Base-by-base conservation (phyloP, 2,329 filamentous ascomycete species). In the Diplocarpon mali region DNA sequence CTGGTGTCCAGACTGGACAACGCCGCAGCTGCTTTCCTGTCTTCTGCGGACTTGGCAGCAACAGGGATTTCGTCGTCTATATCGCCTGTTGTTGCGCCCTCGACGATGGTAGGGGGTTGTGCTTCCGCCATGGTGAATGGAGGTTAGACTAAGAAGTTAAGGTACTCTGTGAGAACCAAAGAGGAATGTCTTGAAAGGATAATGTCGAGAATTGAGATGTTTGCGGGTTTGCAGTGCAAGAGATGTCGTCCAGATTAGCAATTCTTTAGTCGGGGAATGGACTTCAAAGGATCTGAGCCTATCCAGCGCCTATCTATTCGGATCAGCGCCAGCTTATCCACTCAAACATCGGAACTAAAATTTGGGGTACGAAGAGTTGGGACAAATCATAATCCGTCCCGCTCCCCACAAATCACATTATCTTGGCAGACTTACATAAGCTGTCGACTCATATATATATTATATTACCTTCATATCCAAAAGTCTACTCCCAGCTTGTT, bases 11-110 rank as follows among this genome's bases (percentile, higher is more conserved):
- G 78, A 49, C 73, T 75, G 38, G 80, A 82, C 48, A 88, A 75
- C 27, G 83, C 84, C 6, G 79, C 80, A 34, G 81, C 81, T 37
- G 83, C 81, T 65, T 86, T 86, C 64, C 82, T 79, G 66, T 86
- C 83, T 64, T 87, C 83, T 59, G 83, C 82, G 35, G 75, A 77
- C 64, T 80, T 83, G 58, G 73, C 72, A 45, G 67, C 64, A 14
- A 55, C 50, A 11, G 58, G 64, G 53, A 70, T 64, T 55, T 77
- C 74, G 49, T 78, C 75, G 46, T 79, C 75, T 50, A 72, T 67
- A 51, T 79, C 75, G 49, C 70, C 74, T 37, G 70, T 67, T 27
- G 73, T 71, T 47, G 75, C 75, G 60, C 78, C 79, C 62, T 82
- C 76, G 50, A 71, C 67, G 47, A 81, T 62, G 41, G 62, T 67